Percentiles rank a stretch among this genome's conserved stretches.
These are phyloP conservation scores for Calycina herbarum DNA, from an alignment of 2,329 filamentous ascomycete species.

Conservation along the genomic window DNA sequence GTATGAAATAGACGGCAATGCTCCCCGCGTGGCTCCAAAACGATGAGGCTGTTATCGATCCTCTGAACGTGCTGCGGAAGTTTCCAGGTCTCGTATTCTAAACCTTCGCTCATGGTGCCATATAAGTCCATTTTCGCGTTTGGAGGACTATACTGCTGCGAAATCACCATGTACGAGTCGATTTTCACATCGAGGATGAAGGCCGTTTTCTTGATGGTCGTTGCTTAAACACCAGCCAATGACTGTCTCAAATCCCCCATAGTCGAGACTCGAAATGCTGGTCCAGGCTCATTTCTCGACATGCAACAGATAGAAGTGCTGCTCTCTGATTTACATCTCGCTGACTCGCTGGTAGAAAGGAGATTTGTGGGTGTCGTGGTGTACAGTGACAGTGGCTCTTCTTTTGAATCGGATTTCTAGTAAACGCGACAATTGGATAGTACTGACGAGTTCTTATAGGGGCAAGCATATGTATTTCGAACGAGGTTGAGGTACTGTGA, in stretches of 20 bases:
- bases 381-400: too few relatives aligned
- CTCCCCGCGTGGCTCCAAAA: background rate
- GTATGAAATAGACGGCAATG: background rate
- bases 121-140: background rate
- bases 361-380: background rate
- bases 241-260: too few relatives aligned
- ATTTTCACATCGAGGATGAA: too few relatives aligned
- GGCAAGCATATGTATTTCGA: too few relatives aligned
- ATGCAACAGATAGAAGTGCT: background rate
- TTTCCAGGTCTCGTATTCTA: background rate
- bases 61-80: background rate
- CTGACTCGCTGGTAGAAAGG: background rate
- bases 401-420: background rate
- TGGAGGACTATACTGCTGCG: background rate
- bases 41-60: background rate
- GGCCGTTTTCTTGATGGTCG: too few relatives aligned
- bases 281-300: background rate
- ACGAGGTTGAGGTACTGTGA: background rate
- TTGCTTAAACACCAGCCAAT: too few relatives aligned
- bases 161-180: too few relatives aligned
- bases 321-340: background rate
- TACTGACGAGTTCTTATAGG: background rate
- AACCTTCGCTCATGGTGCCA: background rate
- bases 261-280: background rate
- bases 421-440: background rate